A percentile compares a stretch with the other conserved stretches of the same genome.
These are phyloP conservation scores for Aciculoconidium aculeatum DNA, from an alignment of 805 yeast species.

Conservation along the genomic window DNA sequence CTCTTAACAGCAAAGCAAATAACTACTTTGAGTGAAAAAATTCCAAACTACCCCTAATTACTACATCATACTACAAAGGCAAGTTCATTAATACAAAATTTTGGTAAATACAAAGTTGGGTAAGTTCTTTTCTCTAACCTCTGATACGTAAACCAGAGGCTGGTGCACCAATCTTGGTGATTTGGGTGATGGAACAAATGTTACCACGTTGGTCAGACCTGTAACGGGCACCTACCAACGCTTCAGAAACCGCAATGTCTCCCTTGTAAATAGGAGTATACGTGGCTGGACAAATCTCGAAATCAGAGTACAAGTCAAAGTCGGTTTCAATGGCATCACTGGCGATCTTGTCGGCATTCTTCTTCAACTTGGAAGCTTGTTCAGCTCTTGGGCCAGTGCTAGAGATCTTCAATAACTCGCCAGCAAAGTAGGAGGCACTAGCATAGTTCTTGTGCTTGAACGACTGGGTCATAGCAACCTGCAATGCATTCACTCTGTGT, in stretches of 20 bases:
- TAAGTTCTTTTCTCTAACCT: slow-evolving; percentile 10
- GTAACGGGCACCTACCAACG: slow-evolving; percentile 86
- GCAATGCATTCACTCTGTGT: slow-evolving; percentile 82
- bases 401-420: slow-evolving; percentile 67
- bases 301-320: slow-evolving; percentile 87
- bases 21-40: too few relatives aligned
- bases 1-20: too few relatives aligned
- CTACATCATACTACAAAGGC: too few relatives aligned
- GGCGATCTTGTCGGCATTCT: slow-evolving; percentile 72
- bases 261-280: slow-evolving; percentile 86
- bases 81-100: too few relatives aligned
- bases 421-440: slow-evolving; percentile 85
- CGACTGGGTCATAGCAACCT: slow-evolving; percentile 92
- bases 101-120: too few relatives aligned
- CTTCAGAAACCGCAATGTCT: slow-evolving; percentile 62
- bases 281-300: slow-evolving; percentile 83
- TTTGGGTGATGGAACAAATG: slow-evolving; percentile 65
- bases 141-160: slow-evolving; percentile 79
- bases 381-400: slow-evolving; percentile 78
- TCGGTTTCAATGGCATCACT: slow-evolving; percentile 86
- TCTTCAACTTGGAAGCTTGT: slow-evolving; percentile 77
- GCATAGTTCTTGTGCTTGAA: slow-evolving; percentile 85
- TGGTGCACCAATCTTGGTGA: slow-evolving; percentile 83
- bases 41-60: too few relatives aligned
- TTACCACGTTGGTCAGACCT: slow-evolving; percentile 72